Evolutionary conservation across 139 green algal species (phyloP), one percentile per base, ranked within the genome.

Genomic region (Chlorella sp.): DNA sequence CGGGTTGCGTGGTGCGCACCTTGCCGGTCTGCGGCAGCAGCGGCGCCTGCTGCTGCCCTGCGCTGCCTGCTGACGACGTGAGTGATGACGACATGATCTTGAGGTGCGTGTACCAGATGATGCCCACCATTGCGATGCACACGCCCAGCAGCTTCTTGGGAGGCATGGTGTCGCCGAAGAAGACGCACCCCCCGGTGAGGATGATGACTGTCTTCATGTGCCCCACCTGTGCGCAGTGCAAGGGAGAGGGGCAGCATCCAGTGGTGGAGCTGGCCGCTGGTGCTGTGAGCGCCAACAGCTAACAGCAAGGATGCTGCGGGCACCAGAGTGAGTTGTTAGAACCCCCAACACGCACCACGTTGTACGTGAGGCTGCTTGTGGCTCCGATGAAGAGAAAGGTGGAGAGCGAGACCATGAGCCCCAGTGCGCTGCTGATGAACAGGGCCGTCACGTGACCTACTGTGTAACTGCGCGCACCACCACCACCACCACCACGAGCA

Each of bases 141-240:
- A 97, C 78, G 22, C 92, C 92, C 30, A 79, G 30, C 24, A 93
- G 35, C 80, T 94, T 94, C 59, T 92, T 95, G 0, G 50, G 27
- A 1, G 87, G 81, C 64, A 95, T 94, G 23, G 77, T 61, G 69
- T 97, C 92, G 0, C 89, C 89, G 78, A 96, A 97, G 32, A 96
- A 88, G 3, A 94, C 22, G 49, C 86, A 86, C 30, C 92, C 92
- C 3, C 92, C 92, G 2, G 79, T 79, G 0, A 97, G 65, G 60
- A 97, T 95, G 61, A 94, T 88, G 35, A 96, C 77, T 0, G 90
- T 95, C 77, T 96, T 95, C 14, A 89, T 34, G 68, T 90, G 87
- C 0, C 80, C 91, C n/a, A 93, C 88, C 36, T 93, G 84, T 63
- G 55, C 27, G 24, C n/a, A n/a, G n/a, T n/a, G n/a, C n/a, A n/a